Evolutionary conservation across 2,329 filamentous ascomycete species (phyloP).

Genomic region (Alternaria panax): DNA sequence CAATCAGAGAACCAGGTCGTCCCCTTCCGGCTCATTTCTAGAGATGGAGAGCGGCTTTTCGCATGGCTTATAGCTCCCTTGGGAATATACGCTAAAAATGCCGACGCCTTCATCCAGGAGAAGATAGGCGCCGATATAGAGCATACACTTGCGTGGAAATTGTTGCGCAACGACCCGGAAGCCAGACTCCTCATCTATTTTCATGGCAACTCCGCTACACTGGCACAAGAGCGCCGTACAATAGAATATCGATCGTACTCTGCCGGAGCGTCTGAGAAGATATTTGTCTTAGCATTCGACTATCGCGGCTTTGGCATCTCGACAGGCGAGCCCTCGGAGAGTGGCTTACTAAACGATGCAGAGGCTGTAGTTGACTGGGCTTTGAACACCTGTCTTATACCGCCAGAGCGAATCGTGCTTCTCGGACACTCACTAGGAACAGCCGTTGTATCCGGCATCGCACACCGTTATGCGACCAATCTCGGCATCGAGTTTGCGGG

Average conservation of each 20-base stretch:
- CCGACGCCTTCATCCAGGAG: slow-evolving; percentile 67
- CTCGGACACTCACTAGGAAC: slow-evolving; percentile 90
- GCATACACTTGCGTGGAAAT: slow-evolving; percentile 57
- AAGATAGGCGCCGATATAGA: slow-evolving; percentile 49
- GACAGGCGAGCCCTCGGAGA: slow-evolving; percentile 78
- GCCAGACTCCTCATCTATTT: slow-evolving; percentile 65
- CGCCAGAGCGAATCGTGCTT: slow-evolving; percentile 77
- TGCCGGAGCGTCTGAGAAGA: slow-evolving; percentile 63
- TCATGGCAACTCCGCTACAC: slow-evolving; percentile 71
- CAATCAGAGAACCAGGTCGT: slow-evolving; percentile 79
- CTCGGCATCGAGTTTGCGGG: slow-evolving; percentile 74
- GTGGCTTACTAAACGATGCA: slow-evolving; percentile 81
- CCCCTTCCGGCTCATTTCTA: slow-evolving; percentile 77
- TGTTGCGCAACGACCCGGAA: slow-evolving; percentile 60
- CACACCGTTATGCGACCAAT: slow-evolving; percentile 69
- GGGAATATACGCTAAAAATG: slow-evolving; percentile 74
- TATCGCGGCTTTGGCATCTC: slow-evolving; percentile 90
- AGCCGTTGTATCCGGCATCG: slow-evolving; percentile 77
- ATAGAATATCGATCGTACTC: slow-evolving; percentile 79
- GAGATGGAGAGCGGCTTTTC: slow-evolving; percentile 79
- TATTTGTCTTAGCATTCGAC: slow-evolving; percentile 81
- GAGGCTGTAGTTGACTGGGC: slow-evolving; percentile 78
- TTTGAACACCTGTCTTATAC: slow-evolving; percentile 69
- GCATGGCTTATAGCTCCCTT: slow-evolving; percentile 92
- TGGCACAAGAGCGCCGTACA: slow-evolving; percentile 80